Base-by-base conservation (phyloP, 1,284 basidiomycete species). In the Blastosporella zonata region DNA sequence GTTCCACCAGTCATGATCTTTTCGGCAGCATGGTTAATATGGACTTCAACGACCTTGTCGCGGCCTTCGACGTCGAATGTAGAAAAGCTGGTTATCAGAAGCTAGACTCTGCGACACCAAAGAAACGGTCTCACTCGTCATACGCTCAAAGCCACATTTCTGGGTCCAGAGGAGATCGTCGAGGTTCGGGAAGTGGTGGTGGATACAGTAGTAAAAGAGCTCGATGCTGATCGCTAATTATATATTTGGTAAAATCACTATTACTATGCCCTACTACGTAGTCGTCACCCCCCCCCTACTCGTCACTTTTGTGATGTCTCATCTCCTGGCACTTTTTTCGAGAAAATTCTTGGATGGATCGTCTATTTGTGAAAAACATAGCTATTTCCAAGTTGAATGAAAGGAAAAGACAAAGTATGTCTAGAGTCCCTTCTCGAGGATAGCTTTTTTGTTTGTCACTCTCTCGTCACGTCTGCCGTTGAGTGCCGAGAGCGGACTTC, bases 21-120 rank as follows among this genome's bases (percentile, higher is more conserved):
- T 55, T 52, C 20, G 54, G 50, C 12, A 52, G 47, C n/a, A 55
- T 55, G 54, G 50, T 42, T 10, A 39, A 43, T 7, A 38, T 27
- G n/a, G 54, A 55, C 31, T 52, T 55, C 31, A 43, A 47, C 15
- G 37, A 48, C 3, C 47, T 52, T 12, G 31, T 55, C 12, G 39
- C 38, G 5, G 47, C 54, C 10, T 55, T 55, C 31, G 54, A 55
- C 20, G 31, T 41, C 9, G 47, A 52, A 39, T 55, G 50, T 35
- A 52, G 41, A 23, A 50, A 47, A 23, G 54, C 21, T 15, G 40
- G 41, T 15, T 55, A 55, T 28, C 34, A 38, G 21, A 47, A 27
- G 27, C 15, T 29, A 12, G 47, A 50, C 22, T 27, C 37, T 2
- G 22, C 45, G 9, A 47, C 18, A 6, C 21, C 44, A 10, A 39